Conservation (phyloP, 164 flowering plant species). For the Annona squamosa region DNA sequence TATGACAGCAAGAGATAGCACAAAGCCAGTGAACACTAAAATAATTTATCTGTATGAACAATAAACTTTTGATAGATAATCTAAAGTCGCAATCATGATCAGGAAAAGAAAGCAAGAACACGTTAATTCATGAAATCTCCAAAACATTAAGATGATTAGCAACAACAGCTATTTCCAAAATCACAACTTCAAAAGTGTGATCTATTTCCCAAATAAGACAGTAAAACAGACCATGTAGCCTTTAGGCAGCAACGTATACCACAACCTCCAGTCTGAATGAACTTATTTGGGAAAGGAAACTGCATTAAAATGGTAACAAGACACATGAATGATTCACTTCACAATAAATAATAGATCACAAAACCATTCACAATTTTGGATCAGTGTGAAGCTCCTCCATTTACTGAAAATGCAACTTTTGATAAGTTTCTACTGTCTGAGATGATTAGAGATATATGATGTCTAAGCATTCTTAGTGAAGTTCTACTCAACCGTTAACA, state of each 20-base stretch:
- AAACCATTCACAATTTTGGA: background rate
- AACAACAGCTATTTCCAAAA: background rate
- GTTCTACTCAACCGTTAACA: too few relatives aligned
- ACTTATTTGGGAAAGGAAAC: background rate
- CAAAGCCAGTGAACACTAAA: background rate
- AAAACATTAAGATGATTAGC: background rate
- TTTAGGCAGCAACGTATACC: background rate
- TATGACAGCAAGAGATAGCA: slow-evolving; percentile 30
- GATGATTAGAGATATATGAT: too few relatives aligned
- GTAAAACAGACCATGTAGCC: background rate
- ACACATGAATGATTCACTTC: too few relatives aligned
- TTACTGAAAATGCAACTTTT: too few relatives aligned
- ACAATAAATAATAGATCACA: too few relatives aligned
- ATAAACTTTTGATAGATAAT: background rate
- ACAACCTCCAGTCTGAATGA: background rate
- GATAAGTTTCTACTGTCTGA: too few relatives aligned
- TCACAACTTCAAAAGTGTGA: background rate
- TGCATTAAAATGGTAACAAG: background rate
- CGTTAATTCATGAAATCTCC: background rate
- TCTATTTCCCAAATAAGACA: background rate
- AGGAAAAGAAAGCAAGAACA: background rate
- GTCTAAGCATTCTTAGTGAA: too few relatives aligned
- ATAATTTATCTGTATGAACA: too few relatives aligned
- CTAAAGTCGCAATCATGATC: background rate
- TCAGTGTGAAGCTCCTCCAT: background rate